phyloP scores from a whole-genome alignment of 1,139 yeast species.

The Barnettozyma hawaiiensis region DNA sequence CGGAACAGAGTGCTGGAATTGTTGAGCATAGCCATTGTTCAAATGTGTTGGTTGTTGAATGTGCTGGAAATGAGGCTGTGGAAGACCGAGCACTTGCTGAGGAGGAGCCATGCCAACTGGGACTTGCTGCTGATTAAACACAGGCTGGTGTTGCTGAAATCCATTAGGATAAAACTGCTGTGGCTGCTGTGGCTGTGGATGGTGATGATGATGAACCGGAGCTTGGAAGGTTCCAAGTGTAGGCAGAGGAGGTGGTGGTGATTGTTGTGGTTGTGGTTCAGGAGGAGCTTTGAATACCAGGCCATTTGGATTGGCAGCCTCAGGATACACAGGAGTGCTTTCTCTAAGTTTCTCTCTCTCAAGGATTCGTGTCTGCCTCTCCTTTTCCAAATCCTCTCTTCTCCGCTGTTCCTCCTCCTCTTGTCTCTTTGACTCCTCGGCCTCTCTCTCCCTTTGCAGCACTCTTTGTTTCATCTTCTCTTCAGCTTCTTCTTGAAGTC shows the following conservation, averaged over 20 bases:
- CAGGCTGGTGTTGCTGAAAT: neutral
- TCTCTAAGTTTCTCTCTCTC: constrained; percentile 17
- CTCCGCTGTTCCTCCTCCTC: constrained; percentile 21
- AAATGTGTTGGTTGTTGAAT: neutral
- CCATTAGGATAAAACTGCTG: neutral
- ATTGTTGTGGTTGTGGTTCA: neutral
- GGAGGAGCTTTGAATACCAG: neutral
- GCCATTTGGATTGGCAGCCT: neutral
- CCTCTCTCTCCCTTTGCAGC: constrained; percentile 16
- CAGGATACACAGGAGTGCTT: neutral
- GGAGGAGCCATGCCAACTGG: neutral
- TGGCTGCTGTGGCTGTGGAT: no score
- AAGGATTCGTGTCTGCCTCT: constrained; percentile 19
- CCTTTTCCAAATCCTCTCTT: constrained; percentile 20
- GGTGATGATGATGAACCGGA: neutral
- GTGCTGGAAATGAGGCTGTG: neutral
- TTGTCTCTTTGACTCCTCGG: constrained; percentile 13
- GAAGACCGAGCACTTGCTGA: neutral
- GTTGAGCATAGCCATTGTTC: neutral
- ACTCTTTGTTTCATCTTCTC: constrained; percentile 22
- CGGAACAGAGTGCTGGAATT: neutral
- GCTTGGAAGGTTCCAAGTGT: neutral
- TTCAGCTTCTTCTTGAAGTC: constrained; percentile 17
- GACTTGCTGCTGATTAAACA: neutral
- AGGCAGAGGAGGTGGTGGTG: neutral